A percentile compares a stretch with the other conserved stretches of the same genome.
phyloP scores from a whole-genome alignment of 192 early-diverging fungal genomes.

The Podila horticola region DNA sequence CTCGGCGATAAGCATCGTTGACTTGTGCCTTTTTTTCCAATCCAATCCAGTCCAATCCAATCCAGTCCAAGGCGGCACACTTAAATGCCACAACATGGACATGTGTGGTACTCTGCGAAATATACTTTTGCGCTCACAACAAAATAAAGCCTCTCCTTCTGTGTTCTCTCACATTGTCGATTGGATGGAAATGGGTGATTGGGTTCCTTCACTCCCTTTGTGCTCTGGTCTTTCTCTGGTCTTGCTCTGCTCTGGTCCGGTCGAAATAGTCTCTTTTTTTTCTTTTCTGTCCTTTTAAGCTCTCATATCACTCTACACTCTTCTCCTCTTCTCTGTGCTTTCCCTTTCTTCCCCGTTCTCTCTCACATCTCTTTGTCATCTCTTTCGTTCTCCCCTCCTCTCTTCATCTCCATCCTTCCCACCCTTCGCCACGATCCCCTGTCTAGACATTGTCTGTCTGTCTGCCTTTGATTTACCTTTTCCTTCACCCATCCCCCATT shows the following conservation, averaged over 20 bases:
- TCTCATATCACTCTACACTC: neutral
- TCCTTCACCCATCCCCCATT: neutral
- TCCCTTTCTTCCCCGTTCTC: neutral
- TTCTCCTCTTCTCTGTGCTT: neutral
- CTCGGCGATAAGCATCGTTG: no score
- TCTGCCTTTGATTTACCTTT: neutral
- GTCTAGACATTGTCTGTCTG: neutral
- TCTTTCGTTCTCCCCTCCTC: neutral
- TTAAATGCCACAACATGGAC: no score
- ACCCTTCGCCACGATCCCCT: neutral
- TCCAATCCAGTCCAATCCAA: no score
- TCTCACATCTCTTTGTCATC: neutral
- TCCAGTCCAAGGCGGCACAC: no score
- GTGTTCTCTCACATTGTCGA: slow-evolving; percentile 3
- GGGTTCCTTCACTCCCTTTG: no score
- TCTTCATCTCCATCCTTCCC: neutral
- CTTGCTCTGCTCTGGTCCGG: no score
- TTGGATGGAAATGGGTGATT: no score
- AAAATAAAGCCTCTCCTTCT: neutral
- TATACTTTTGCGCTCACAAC: neutral
- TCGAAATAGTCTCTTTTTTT: no score
- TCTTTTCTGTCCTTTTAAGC: no score
- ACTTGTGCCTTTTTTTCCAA: no score
- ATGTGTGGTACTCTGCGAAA: no score
- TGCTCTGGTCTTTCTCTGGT: no score